Conservation (phyloP, 2,329 filamentous ascomycete species). For the Fusarium lyarnte region DNA sequence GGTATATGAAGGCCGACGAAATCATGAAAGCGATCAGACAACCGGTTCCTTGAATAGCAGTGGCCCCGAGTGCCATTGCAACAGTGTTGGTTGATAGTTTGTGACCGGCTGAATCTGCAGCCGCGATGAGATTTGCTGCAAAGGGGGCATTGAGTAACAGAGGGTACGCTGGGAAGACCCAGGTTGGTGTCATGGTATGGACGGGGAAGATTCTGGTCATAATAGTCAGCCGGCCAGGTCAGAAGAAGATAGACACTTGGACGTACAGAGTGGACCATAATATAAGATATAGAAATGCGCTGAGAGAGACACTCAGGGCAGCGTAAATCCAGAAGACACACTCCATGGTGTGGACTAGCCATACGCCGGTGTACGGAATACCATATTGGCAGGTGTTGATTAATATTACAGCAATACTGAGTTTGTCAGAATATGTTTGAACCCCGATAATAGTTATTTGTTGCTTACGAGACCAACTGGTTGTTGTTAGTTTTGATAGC, state of each 20-base stretch:
- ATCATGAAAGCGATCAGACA: constrained; percentile 77
- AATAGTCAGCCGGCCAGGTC: not conserved
- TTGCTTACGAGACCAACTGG: constrained; percentile 56
- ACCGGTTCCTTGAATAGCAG: constrained; percentile 64
- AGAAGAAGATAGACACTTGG: not conserved
- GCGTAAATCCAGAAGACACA: constrained; percentile 81
- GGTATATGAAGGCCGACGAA: constrained; percentile 84
- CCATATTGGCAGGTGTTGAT: constrained; percentile 85
- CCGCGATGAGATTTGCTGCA: constrained; percentile 66
- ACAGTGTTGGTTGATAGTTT: constrained; percentile 50
- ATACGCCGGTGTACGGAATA: constrained; percentile 66
- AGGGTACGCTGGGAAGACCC: constrained; percentile 89
- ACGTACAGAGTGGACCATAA: constrained; percentile 70
- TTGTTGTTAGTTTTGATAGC: not conserved
- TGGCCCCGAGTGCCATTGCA: constrained; percentile 59
- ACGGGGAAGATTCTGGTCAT: constrained; percentile 66
- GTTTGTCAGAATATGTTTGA: not conserved
- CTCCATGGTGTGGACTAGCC: constrained; percentile 68
- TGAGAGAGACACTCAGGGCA: constrained; percentile 72
- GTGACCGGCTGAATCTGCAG: constrained; percentile 44
- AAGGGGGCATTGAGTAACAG: constrained; percentile 80
- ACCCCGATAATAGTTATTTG: not conserved
- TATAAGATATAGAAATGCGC: constrained; percentile 77
- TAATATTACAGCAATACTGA: constrained; percentile 76
- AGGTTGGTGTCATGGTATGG: constrained; percentile 85